Evolutionary conservation across 768 basidiomycete species (phyloP), one percentile per base, ranked within the genome.

Genomic region (Russula sp.): DNA sequence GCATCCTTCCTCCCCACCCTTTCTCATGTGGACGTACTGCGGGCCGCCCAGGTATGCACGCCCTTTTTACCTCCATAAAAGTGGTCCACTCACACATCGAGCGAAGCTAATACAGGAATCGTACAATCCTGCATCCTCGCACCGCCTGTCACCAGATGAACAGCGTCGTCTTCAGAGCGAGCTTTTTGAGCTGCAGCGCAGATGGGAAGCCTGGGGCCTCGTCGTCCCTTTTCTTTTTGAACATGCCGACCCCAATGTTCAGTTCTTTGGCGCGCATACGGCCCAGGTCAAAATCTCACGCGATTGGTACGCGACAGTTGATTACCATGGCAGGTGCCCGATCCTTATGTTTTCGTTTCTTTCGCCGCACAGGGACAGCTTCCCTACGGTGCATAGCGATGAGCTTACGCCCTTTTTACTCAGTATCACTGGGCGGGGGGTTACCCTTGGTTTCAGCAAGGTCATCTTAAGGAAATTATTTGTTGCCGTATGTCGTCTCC

Each of bases 181-280:
- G 61, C 79, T 90, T 5, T 87, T 87, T 64, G 86, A 88, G 63
- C 80, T 90, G 11, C 88, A 90, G 72, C 88, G 86, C 67, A 75
- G 79, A 55, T 84, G 81, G 16, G 88, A 89, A 67, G 89, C 89
- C 3, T 94, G 90, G 92, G 90, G 89, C 9, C 75, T 94, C 50
- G 83, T 93, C 20, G 79, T 89, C 39, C 90, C 91, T 0, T 80
- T 94, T 65, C 74, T 93, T 32, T 62, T 62, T 29, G 78, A 84
- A 14, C 78, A 87, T 68, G 74, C 77, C 34, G 88, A 95, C 72
- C 79, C 80, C 56, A 92, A 92, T 69, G 90, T 96, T 10, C 89
- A 94, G 71, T 98, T 96, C 79, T 96, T 93, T 69, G 93, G 93
- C 2, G 93, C 94, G 5, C 94, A 97, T 68, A 97, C 92, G 0